These are phyloP conservation scores for Cucurbita argyrosperma DNA, from an alignment of 306 rosid species.

Conservation along the genomic window DNA sequence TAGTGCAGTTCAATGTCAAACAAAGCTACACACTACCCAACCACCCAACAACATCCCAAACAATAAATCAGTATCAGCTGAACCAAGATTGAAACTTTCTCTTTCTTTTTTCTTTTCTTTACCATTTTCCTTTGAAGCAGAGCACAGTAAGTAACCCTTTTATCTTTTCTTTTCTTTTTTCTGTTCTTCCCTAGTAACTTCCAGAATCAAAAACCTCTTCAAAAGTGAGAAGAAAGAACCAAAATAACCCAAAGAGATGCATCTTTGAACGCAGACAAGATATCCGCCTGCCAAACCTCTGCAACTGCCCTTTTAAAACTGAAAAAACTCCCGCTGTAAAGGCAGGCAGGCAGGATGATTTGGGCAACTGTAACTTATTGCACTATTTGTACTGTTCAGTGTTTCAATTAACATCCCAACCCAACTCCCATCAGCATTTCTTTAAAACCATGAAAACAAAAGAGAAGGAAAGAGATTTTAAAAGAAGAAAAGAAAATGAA, in stretches of 20 bases:
- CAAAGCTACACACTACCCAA: too few relatives aligned
- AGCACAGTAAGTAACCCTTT: not conserved
- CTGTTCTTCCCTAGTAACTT: constrained; percentile 14
- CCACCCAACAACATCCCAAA: not conserved
- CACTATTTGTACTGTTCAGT: constrained; percentile 59
- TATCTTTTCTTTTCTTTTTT: not conserved
- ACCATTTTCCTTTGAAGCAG: constrained; percentile 13
- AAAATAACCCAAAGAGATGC: constrained; percentile 62
- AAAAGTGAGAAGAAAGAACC: constrained; percentile 29
- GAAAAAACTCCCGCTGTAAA: constrained; percentile 20
- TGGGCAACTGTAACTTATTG: constrained; percentile 89
- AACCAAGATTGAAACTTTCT: constrained; percentile 17
- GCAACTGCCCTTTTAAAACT: constrained; percentile 40
- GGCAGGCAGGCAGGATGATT: constrained; percentile 28
- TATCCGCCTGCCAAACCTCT: constrained; percentile 36
- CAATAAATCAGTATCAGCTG: not conserved
- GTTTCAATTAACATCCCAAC: constrained; percentile 31
- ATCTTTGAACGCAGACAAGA: constrained; percentile 69
- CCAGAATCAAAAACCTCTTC: constrained; percentile 31
- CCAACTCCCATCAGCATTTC: constrained; percentile 50
- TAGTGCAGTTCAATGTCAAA: not conserved
- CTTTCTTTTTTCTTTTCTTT: too few relatives aligned
- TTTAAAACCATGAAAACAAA: constrained; percentile 28
- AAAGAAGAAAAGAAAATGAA: constrained; percentile 1
- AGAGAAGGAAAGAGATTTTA: not conserved